Evolutionary conservation across 2,329 filamentous ascomycete genomes (phyloP).

Genomic region (Fusarium sp.): DNA sequence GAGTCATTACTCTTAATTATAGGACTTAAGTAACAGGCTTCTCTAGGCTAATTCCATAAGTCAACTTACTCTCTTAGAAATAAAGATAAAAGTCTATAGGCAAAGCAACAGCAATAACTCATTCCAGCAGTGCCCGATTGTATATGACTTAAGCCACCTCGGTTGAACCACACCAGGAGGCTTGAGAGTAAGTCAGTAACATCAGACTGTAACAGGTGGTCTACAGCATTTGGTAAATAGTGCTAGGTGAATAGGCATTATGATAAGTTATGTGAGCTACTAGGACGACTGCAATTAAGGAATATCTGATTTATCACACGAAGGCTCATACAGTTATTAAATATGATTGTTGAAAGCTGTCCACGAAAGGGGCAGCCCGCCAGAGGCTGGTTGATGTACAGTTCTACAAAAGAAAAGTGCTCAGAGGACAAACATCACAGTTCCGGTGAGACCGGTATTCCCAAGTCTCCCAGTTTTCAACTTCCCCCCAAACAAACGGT

Average conservation of each 20-base stretch:
- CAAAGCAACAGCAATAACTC: background rate
- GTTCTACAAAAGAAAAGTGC: slow-evolving; percentile 46
- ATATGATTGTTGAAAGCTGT: slow-evolving; percentile 30
- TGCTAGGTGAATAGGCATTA: background rate
- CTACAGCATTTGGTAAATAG: background rate
- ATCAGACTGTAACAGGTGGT: background rate
- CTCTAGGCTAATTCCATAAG: too few relatives aligned
- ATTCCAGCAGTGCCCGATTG: background rate
- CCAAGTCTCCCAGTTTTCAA: slow-evolving; percentile 35
- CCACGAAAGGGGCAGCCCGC: slow-evolving; percentile 24
- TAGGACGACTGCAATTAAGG: background rate
- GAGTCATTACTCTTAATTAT: background rate
- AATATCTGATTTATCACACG: background rate
- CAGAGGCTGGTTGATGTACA: slow-evolving; percentile 45
- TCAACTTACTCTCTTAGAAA: background rate
- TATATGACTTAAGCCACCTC: background rate
- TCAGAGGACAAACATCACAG: slow-evolving; percentile 41
- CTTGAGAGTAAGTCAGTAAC: background rate
- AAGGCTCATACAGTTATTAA: background rate
- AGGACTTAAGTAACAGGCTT: background rate
- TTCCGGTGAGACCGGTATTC: slow-evolving; percentile 35
- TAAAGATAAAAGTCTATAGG: background rate
- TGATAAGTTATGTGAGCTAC: background rate
- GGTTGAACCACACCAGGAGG: background rate
- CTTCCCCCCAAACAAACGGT: slow-evolving; percentile 31